phyloP scores from a whole-genome alignment of 2,329 filamentous ascomycete species.

The Septoria linicola region DNA sequence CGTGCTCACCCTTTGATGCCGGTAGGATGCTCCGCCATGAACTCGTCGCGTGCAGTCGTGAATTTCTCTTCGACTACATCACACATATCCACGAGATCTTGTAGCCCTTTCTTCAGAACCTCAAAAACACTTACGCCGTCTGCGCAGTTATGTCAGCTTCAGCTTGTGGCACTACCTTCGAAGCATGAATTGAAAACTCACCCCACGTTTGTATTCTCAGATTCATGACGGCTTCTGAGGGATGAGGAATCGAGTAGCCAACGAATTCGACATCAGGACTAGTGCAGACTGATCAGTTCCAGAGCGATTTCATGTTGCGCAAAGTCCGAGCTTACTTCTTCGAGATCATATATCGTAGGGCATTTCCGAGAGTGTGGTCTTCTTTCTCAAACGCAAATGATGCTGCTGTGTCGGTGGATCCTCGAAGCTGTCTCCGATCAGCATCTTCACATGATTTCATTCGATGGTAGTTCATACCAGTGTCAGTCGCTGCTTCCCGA shows the following conservation, averaged over 20 bases:
- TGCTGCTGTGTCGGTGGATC: conserved; percentile 79
- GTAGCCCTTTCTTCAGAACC: conserved; percentile 84
- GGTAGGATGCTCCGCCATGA: conserved; percentile 44
- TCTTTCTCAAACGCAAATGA: conserved; percentile 94
- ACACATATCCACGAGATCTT: conserved; percentile 85
- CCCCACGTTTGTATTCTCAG: conserved; percentile 95
- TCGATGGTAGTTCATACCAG: conserved; percentile 39
- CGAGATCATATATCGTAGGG: conserved; percentile 92
- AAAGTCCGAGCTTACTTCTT: conserved; percentile 72
- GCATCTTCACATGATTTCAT: not conserved
- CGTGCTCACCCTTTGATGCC: conserved; percentile 11
- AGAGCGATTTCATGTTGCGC: conserved; percentile 1
- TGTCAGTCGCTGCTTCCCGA: conserved; percentile 47
- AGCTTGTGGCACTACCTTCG: not conserved
- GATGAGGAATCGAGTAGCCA: conserved; percentile 95
- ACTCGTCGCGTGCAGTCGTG: conserved; percentile 64
- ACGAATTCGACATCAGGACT: conserved; percentile 97
- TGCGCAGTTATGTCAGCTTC: conserved; percentile 39
- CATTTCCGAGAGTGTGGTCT: conserved; percentile 93
- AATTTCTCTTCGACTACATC: conserved; percentile 95
- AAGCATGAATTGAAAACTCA: conserved; percentile 46
- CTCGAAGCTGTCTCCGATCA: conserved; percentile 66
- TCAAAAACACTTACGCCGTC: conserved; percentile 77
- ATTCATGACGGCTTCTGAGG: conserved; percentile 95
- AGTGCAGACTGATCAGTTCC: conserved; percentile 1